Percentiles rank a stretch among this genome's conserved stretches.
Conservation (phyloP, 371 early-diverging fungal species). For the Circinella minor region DNA sequence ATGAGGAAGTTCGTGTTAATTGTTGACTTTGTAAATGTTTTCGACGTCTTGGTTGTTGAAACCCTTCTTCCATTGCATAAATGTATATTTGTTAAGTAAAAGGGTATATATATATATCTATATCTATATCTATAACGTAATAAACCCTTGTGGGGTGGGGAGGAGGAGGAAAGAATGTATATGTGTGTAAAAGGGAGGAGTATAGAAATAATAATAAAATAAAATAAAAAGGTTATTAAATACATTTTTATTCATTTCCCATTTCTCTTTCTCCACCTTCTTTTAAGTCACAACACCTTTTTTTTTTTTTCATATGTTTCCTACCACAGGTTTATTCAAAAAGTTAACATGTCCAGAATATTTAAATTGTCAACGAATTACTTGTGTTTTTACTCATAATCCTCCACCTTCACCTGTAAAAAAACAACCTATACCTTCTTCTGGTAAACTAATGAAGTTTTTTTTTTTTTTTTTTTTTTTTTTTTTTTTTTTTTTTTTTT, state of each 20-base stretch:
- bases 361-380: conserved; percentile 33
- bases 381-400: conserved; percentile 40
- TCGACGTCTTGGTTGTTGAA: conserved; percentile 8
- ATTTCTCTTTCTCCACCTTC: background rate
- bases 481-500: no score
- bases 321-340: conserved; percentile 39
- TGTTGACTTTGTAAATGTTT: conserved; percentile 11
- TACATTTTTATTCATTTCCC: no score
- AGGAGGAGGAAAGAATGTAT: background rate
- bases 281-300: background rate
- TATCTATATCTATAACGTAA: no score
- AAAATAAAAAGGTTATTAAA: background rate
- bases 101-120: no score
- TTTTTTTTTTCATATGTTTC: conserved; percentile 30
- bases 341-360: conserved; percentile 37
- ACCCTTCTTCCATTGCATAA: background rate
- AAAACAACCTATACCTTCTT: no score
- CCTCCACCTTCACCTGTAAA: background rate
- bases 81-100: no score
- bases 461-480: no score
- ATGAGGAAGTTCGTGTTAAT: conserved; percentile 11
- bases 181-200: background rate
- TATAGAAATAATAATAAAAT: no score
- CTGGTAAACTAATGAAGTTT: no score
- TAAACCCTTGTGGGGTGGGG: background rate